Percentiles rank a stretch among this genome's conserved stretches.
Evolutionary conservation across 2,329 filamentous ascomycete genomes (phyloP).

Genomic region (Calonectria montana): DNA sequence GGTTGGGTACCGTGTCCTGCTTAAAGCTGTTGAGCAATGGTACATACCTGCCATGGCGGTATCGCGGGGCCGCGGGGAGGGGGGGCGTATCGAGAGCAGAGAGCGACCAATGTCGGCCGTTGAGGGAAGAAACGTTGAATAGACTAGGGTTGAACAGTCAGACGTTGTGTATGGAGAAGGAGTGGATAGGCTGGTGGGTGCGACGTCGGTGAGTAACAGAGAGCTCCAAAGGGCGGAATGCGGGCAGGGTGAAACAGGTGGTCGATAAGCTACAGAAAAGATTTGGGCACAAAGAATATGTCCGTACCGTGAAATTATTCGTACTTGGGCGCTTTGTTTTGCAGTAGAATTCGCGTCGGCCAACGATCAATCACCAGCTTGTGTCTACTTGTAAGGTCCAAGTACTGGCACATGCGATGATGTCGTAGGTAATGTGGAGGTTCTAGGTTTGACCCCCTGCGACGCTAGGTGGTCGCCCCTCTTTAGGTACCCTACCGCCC

Average conservation of each 20-base stretch:
- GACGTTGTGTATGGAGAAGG: conserved; percentile 13
- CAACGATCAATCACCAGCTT: neutral
- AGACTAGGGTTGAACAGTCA: conserved; percentile 17
- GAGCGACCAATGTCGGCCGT: neutral
- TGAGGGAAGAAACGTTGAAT: conserved; percentile 12
- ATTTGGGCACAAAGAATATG: neutral
- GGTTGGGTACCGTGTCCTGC: neutral
- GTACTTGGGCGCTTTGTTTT: neutral
- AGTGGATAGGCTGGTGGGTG: conserved; percentile 13
- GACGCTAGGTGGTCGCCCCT: conserved; percentile 14
- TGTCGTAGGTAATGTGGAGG: conserved; percentile 16
- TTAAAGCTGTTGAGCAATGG: conserved; percentile 23
- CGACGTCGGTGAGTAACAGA: conserved; percentile 24
- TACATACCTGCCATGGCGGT: conserved; percentile 40
- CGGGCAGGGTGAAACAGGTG: neutral
- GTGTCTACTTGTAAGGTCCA: conserved; percentile 5
- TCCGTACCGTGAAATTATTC: neutral
- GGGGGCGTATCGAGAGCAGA: neutral
- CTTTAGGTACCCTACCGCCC: conserved; percentile 9
- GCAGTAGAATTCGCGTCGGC: neutral
- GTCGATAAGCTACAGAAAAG: neutral
- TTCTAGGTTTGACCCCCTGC: conserved; percentile 22
- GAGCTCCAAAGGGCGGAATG: neutral
- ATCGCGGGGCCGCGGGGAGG: neutral
- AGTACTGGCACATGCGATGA: conserved; percentile 16